Percentiles rank a stretch among this genome's conserved stretches.
Evolutionary conservation across 768 basidiomycete species (phyloP).

Genomic region (Amanita inopinata): DNA sequence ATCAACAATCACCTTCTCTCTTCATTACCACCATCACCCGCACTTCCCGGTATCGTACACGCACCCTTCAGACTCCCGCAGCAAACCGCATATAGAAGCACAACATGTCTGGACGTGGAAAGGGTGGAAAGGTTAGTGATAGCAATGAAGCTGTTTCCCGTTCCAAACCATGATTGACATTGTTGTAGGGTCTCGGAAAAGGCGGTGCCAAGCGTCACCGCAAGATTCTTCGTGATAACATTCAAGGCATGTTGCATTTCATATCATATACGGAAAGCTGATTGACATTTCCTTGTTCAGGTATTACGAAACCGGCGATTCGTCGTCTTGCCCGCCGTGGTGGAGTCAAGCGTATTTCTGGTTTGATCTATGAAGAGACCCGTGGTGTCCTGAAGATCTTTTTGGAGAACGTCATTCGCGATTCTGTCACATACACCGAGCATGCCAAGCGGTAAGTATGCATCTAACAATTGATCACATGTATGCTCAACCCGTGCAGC

Average conservation of each 20-base stretch:
- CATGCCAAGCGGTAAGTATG: slow-evolving; percentile 67
- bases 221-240: slow-evolving; percentile 76
- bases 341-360: slow-evolving; percentile 73
- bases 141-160: background rate
- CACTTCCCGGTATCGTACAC: slow-evolving; percentile 8
- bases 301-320: slow-evolving; percentile 54
- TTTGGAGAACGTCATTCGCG: slow-evolving; percentile 69
- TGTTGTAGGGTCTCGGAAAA: slow-evolving; percentile 59
- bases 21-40: slow-evolving; percentile 24
- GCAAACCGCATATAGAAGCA: slow-evolving; percentile 7
- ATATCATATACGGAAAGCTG: background rate
- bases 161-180: background rate
- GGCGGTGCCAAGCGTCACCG: slow-evolving; percentile 74
- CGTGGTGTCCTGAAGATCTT: slow-evolving; percentile 73
- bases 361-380: slow-evolving; percentile 75
- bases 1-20: slow-evolving; percentile 27
- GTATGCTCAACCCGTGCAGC: slow-evolving; percentile 21
- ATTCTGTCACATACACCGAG: slow-evolving; percentile 91
- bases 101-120: slow-evolving; percentile 69
- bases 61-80: no score
- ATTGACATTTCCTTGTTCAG: slow-evolving; percentile 9
- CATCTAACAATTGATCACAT: background rate
- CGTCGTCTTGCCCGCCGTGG: slow-evolving; percentile 79
- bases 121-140: slow-evolving; percentile 57
- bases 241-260: slow-evolving; percentile 45